Conservation (phyloP, 495 filamentous ascomycete species). For the Podospora appendiculata region DNA sequence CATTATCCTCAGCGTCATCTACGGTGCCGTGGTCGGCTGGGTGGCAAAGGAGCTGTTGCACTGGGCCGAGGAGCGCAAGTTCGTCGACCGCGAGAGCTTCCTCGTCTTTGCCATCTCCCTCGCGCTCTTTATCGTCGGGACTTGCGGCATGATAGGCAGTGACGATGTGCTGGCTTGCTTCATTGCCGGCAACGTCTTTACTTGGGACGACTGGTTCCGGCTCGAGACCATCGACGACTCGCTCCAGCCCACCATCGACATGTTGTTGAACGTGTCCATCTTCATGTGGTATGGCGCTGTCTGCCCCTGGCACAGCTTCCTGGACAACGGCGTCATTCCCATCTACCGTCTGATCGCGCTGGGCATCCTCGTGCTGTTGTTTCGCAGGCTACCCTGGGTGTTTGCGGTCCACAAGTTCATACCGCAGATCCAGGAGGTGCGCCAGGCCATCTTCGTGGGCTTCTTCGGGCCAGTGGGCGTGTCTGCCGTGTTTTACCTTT, state of each 20-base stretch:
- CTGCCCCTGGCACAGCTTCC: conserved; percentile 72
- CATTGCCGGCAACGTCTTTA: conserved; percentile 86
- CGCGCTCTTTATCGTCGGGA: conserved; percentile 75
- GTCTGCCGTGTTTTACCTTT: conserved; percentile 84
- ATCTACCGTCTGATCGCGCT: conserved; percentile 70
- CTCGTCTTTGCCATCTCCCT: conserved; percentile 55
- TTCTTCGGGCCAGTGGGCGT: conserved; percentile 97
- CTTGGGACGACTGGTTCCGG: conserved; percentile 90
- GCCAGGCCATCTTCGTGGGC: conserved; percentile 75
- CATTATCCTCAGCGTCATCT: conserved; percentile 70
- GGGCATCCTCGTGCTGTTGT: conserved; percentile 70
- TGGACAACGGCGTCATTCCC: conserved; percentile 60
- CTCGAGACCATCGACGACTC: conserved; percentile 81
- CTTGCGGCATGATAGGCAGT: conserved; percentile 81
- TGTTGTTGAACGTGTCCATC: conserved; percentile 66
- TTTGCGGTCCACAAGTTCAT: conserved; percentile 68
- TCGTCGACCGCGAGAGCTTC: conserved; percentile 86
- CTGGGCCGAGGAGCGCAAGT: conserved; percentile 74
- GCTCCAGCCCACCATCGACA: conserved; percentile 85
- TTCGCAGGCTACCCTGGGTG: conserved; percentile 73
- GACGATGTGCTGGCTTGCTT: conserved; percentile 94
- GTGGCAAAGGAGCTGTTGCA: conserved; percentile 73
- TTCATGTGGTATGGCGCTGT: conserved; percentile 92
- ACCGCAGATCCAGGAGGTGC: conserved; percentile 65
- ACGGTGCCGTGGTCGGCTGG: conserved; percentile 73